These are phyloP conservation scores for Viola odorata DNA, from an alignment of 345 rosid genomes.

Conservation along the genomic window DNA sequence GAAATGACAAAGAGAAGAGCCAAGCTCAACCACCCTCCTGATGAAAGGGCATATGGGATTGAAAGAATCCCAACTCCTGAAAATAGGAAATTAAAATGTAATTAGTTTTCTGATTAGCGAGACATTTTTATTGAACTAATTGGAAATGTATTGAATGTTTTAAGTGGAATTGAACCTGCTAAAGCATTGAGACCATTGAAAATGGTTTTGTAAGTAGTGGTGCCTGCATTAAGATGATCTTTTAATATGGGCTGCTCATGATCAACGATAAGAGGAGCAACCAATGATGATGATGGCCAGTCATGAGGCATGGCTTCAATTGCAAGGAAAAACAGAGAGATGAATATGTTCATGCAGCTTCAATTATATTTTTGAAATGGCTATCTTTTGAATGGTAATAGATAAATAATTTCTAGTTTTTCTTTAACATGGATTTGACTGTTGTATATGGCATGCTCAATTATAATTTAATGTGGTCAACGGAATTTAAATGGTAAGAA, in stretches of 20 bases:
- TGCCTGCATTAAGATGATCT: slow-evolving; percentile 8
- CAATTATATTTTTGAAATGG: too few relatives aligned
- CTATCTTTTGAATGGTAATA: too few relatives aligned
- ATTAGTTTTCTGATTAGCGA: background rate
- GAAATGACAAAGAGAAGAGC: slow-evolving; percentile 51
- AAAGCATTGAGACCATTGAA: slow-evolving; percentile 63
- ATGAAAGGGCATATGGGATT: slow-evolving; percentile 69
- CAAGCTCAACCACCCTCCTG: slow-evolving; percentile 93
- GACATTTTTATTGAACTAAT: too few relatives aligned
- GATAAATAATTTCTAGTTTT: too few relatives aligned
- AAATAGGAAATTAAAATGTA: background rate
- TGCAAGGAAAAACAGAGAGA: too few relatives aligned
- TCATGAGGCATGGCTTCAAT: too few relatives aligned
- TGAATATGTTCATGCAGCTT: too few relatives aligned
- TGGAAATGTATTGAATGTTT: background rate
- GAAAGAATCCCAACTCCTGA: slow-evolving; percentile 89
- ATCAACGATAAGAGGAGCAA: slow-evolving; percentile 18
- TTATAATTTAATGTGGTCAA: too few relatives aligned
- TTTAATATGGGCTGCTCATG: slow-evolving; percentile 5
- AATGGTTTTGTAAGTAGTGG: slow-evolving; percentile 47
- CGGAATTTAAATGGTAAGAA: too few relatives aligned
- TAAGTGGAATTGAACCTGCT: slow-evolving; percentile 43
- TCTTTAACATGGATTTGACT: too few relatives aligned
- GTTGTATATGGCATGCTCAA: too few relatives aligned
- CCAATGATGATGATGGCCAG: background rate